phyloP scores from a whole-genome alignment of 169 alveolate genomes.

The Plasmodium adleri region DNA sequence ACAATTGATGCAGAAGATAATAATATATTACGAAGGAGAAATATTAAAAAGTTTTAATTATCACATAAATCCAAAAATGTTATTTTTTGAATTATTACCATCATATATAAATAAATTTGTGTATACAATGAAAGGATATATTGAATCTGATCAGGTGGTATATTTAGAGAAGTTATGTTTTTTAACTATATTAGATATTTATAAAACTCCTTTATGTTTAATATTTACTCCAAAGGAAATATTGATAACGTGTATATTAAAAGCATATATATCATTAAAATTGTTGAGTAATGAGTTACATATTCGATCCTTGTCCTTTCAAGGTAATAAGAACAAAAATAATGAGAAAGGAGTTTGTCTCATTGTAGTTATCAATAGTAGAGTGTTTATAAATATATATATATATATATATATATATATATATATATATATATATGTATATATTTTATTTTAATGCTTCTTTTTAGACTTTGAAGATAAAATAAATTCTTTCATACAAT shows the following conservation, averaged over 20 bases:
- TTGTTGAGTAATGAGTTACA: constrained; percentile 9
- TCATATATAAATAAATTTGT: constrained; percentile 6
- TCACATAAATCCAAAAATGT: constrained; percentile 29
- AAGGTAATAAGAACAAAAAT: constrained; percentile 6
- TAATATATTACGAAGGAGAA: constrained; percentile 60
- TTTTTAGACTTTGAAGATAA: constrained; percentile 39
- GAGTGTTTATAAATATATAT: too few species aligned
- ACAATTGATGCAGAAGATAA: constrained; percentile 48
- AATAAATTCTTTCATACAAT: constrained; percentile 6
- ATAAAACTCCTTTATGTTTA: constrained; percentile 47
- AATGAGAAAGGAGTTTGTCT: background rate
- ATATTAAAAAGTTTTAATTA: constrained; percentile 53
- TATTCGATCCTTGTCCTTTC: constrained; percentile 2
- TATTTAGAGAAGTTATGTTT: constrained; percentile 29
- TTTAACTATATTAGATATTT: constrained; percentile 29
- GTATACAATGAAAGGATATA: constrained; percentile 19
- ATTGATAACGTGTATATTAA: constrained; percentile 25
- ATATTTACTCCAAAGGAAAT: constrained; percentile 56
- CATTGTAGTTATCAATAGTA: too few species aligned
- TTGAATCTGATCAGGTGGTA: background rate
- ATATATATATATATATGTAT: background rate
- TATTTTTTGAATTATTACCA: constrained; percentile 43
- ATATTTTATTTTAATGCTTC: background rate
- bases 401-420: background rate
- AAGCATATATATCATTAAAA: constrained; percentile 34